Conservation (phyloP, 148 eudicot species). For the Arctostaphylos glauca region DNA sequence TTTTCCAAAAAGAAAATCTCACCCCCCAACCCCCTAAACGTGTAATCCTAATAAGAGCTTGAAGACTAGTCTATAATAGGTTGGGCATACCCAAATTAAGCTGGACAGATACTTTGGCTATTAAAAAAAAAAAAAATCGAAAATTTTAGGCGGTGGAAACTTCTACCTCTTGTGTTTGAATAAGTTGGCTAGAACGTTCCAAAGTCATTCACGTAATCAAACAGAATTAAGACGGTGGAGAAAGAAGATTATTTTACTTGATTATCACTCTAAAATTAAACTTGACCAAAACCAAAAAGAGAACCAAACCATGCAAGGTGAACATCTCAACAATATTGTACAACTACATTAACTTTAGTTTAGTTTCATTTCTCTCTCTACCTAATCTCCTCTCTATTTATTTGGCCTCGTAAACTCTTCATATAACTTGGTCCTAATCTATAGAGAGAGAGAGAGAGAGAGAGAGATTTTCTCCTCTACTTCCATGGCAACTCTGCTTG, state of each 20-base stretch:
- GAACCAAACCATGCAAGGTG: neutral
- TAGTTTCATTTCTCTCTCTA: neutral
- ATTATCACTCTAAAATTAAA: conserved; percentile 16
- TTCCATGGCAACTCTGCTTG: conserved; percentile 1
- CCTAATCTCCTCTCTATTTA: conserved; percentile 7
- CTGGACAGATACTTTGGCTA: too few species aligned
- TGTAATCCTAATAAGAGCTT: too few species aligned
- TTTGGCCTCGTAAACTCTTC: neutral
- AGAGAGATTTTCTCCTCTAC: neutral
- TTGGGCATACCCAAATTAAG: too few species aligned
- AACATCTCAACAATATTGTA: neutral
- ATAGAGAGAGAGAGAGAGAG: neutral
- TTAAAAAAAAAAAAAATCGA: too few species aligned
- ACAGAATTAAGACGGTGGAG: neutral
- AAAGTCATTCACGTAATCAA: conserved; percentile 3
- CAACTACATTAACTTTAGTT: neutral
- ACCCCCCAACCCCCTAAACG: too few species aligned
- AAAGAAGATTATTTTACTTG: neutral
- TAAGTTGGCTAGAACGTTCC: neutral
- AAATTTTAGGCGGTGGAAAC: too few species aligned
- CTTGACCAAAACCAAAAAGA: conserved; percentile 12
- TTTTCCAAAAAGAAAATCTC: too few species aligned
- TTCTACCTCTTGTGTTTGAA: neutral
- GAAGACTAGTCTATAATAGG: too few species aligned
- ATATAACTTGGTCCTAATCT: neutral